Conservation (phyloP, 768 basidiomycete genomes). For the Suillus discolor region DNA sequence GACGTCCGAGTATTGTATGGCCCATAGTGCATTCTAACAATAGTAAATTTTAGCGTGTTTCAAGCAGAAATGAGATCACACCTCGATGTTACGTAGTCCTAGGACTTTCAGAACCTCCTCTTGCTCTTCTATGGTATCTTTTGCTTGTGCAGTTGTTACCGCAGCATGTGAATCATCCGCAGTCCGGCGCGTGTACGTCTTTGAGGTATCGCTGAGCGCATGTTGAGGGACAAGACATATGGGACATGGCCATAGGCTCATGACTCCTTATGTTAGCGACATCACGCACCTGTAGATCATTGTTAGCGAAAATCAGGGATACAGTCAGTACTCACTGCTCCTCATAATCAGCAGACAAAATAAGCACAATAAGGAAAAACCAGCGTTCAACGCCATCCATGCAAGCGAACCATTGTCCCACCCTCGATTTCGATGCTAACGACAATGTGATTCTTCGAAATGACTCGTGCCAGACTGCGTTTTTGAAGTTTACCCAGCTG, state of each 20-base stretch:
- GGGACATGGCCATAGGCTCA: conserved; percentile 35
- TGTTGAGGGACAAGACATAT: conserved; percentile 37
- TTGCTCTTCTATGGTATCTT: conserved; percentile 20
- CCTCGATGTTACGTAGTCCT: conserved; percentile 19
- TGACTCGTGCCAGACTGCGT: conserved; percentile 12
- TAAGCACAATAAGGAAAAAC: conserved; percentile 30
- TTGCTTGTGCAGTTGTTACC: conserved; percentile 12
- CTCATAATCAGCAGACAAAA: conserved; percentile 31
- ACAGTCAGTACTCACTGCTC: conserved; percentile 38
- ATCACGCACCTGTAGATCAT: conserved; percentile 32
- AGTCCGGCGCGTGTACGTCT: conserved; percentile 20
- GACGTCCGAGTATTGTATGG: conserved; percentile 35
- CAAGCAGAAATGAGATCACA: conserved; percentile 9
- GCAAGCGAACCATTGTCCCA: conserved; percentile 22
- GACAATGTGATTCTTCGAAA: conserved; percentile 9
- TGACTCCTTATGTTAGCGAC: conserved; percentile 33
- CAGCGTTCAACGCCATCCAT: conserved; percentile 28
- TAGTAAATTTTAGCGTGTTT: background rate
- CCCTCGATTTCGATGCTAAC: background rate
- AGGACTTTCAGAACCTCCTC: conserved; percentile 14
- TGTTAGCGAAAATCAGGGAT: background rate
- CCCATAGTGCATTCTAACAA: conserved; percentile 37
- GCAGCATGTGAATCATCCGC: conserved; percentile 13
- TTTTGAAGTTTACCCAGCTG: conserved; percentile 14
- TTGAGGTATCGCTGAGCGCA: conserved; percentile 18